These are phyloP conservation scores for Rutstroemia sp. DNA, from an alignment of 2,329 filamentous ascomycete species.

Conservation along the genomic window DNA sequence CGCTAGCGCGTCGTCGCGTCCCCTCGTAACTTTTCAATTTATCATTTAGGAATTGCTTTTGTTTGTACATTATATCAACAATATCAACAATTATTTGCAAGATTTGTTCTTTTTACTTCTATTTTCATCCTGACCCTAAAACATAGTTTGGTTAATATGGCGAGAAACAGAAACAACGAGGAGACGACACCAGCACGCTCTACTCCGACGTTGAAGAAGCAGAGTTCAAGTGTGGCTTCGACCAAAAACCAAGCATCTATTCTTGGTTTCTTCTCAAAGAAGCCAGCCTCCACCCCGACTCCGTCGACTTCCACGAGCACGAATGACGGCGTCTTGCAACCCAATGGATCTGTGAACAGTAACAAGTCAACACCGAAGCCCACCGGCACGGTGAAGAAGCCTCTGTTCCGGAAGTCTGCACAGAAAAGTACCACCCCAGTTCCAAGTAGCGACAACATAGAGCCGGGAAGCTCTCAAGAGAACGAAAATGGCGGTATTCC, in stretches of 20 bases:
- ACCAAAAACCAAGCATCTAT: constrained; percentile 63
- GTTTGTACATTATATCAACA: neutral
- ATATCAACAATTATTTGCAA: neutral
- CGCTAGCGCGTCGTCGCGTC: neutral
- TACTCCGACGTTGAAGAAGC: constrained; percentile 26
- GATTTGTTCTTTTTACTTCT: neutral
- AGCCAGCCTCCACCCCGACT: constrained; percentile 35
- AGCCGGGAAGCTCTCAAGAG: constrained; percentile 61
- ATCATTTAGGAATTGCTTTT: neutral
- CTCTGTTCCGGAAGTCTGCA: constrained; percentile 26
- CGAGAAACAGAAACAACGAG: constrained; percentile 13
- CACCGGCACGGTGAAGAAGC: constrained; percentile 36
- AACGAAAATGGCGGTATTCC: constrained; percentile 40
- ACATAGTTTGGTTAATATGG: constrained; percentile 13
- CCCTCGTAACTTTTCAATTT: neutral
- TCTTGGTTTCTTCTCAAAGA: constrained; percentile 70
- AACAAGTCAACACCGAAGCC: constrained; percentile 28
- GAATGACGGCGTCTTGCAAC: constrained; percentile 22
- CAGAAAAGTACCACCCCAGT: constrained; percentile 56
- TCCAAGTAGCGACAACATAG: constrained; percentile 70
- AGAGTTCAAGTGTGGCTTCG: constrained; percentile 26
- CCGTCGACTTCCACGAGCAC: neutral
- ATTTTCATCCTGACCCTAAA: neutral
- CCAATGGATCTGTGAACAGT: constrained; percentile 31
- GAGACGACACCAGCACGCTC: constrained; percentile 22